phyloP scores from a whole-genome alignment of 1,284 basidiomycete species.

The Puccinia coronata region DNA sequence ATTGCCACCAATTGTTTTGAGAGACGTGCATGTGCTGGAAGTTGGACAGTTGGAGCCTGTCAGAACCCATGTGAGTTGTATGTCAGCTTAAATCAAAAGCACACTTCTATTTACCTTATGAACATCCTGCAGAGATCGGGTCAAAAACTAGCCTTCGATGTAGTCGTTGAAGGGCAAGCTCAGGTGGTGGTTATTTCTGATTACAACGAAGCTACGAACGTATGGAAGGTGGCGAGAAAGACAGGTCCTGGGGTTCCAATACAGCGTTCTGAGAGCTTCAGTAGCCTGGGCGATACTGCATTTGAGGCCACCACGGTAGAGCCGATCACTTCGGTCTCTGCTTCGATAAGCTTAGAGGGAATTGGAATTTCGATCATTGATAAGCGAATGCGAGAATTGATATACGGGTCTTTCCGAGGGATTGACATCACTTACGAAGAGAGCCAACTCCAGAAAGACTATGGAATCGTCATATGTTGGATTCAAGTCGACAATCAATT shows the following conservation, averaged over 20 bases:
- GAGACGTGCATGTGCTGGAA: conserved; percentile 88
- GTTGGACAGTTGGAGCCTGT: conserved; percentile 91
- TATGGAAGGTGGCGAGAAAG: conserved; percentile 75
- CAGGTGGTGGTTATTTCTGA: conserved; percentile 85
- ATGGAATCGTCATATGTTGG: conserved; percentile 78
- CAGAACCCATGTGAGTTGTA: conserved; percentile 65
- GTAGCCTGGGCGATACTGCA: conserved; percentile 68
- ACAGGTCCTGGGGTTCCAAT: conserved; percentile 61
- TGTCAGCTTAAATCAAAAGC: not conserved
- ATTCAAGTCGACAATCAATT: conserved; percentile 99
- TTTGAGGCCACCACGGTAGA: conserved; percentile 85
- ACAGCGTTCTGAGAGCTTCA: conserved; percentile 70
- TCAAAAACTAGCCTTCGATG: conserved; percentile 77
- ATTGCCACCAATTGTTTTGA: conserved; percentile 52
- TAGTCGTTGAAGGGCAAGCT: conserved; percentile 82
- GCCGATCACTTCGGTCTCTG: conserved; percentile 68
- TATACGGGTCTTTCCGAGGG: conserved; percentile 79
- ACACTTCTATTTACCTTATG: not conserved
- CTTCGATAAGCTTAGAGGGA: conserved; percentile 80
- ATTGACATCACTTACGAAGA: conserved; percentile 84
- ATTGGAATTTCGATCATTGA: conserved; percentile 92
- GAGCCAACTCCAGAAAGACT: conserved; percentile 75
- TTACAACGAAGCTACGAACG: conserved; percentile 80
- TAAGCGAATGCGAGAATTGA: conserved; percentile 80
- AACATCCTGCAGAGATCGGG: conserved; percentile 56